Conservation (phyloP, 495 filamentous ascomycete genomes). For the Penicillium salamii region DNA sequence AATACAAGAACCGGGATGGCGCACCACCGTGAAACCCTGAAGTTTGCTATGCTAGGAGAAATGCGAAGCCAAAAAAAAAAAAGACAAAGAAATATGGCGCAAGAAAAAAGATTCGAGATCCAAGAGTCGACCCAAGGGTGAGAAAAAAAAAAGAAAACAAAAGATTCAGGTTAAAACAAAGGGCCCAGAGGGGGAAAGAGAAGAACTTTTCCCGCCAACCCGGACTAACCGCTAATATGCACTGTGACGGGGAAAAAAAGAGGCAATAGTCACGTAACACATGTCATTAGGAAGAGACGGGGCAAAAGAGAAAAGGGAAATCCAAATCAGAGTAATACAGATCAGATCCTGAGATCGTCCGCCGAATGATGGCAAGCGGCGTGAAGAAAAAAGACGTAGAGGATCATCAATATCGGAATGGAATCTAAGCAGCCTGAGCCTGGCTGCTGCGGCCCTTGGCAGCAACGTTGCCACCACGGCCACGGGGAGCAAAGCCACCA, state of each 20-base stretch:
- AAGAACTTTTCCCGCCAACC: slow-evolving; percentile 42
- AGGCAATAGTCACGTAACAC: slow-evolving; percentile 42
- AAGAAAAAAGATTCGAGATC: slow-evolving; percentile 13
- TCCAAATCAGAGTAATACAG: slow-evolving; percentile 48
- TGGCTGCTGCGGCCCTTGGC: slow-evolving; percentile 50
- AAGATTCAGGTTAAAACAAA: slow-evolving; percentile 24
- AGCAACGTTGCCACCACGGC: slow-evolving; percentile 52
- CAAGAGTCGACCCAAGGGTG: slow-evolving; percentile 3
- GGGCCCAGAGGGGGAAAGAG: slow-evolving; percentile 34
- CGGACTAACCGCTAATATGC: slow-evolving; percentile 49
- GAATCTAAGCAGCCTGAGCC: slow-evolving; percentile 44
- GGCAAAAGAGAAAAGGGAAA: slow-evolving; percentile 10
- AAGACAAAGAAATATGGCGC: slow-evolving; percentile 13
- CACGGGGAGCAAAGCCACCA: slow-evolving; percentile 51
- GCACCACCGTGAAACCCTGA: slow-evolving; percentile 20
- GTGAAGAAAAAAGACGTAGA: slow-evolving; percentile 9
- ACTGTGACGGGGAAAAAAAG: slow-evolving; percentile 35
- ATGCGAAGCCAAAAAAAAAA: slow-evolving; percentile 4
- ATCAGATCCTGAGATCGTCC: slow-evolving; percentile 32
- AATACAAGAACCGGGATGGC: slow-evolving; percentile 13
- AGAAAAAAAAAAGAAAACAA: slow-evolving; percentile 14
- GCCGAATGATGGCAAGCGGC: slow-evolving; percentile 6
- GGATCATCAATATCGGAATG: neutral
- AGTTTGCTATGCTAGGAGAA: slow-evolving; percentile 29
- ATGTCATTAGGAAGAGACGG: slow-evolving; percentile 41